A percentile compares a stretch with the other conserved stretches of the same genome.
Evolutionary conservation across 257 asterid species (phyloP).

Genomic region (Haberlea rhodopensis): DNA sequence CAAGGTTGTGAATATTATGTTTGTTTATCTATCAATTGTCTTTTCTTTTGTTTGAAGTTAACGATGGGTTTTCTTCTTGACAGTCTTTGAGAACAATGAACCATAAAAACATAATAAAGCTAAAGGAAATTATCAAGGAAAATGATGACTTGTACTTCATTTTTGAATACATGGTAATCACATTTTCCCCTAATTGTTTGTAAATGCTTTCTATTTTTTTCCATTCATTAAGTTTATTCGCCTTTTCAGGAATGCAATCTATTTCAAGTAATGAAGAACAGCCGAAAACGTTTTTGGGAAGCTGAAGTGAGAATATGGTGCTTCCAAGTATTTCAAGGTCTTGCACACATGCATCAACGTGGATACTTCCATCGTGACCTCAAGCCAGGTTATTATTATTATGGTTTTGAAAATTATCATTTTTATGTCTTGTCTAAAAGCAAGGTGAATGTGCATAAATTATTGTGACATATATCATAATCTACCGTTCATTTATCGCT

Average conservation of each 20-base stretch:
- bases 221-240: not conserved
- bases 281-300: slow-evolving; percentile 64
- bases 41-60: not conserved
- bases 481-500: too few species aligned
- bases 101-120: slow-evolving; percentile 89
- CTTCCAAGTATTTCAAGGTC: slow-evolving; percentile 95
- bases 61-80: slow-evolving; percentile 19
- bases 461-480: too few species aligned
- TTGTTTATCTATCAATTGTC: slow-evolving; percentile 6
- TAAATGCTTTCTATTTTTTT: not conserved
- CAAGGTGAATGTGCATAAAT: too few species aligned
- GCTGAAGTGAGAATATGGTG: slow-evolving; percentile 81
- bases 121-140: slow-evolving; percentile 89
- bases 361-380: slow-evolving; percentile 98
- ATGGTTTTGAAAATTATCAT: too few species aligned
- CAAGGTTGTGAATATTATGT: slow-evolving; percentile 45
- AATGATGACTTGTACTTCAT: slow-evolving; percentile 77
- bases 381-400: slow-evolving; percentile 63
- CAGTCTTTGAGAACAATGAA: slow-evolving; percentile 88
- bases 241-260: slow-evolving; percentile 67
- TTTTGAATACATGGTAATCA: slow-evolving; percentile 83
- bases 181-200: not conserved
- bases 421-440: too few species aligned
- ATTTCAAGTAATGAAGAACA: slow-evolving; percentile 85
- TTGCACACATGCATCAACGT: slow-evolving; percentile 72